A percentile compares a stretch with the other conserved stretches of the same genome.
Evolutionary conservation across 1,284 basidiomycete species (phyloP).

Genomic region (Farysia itapuensis): DNA sequence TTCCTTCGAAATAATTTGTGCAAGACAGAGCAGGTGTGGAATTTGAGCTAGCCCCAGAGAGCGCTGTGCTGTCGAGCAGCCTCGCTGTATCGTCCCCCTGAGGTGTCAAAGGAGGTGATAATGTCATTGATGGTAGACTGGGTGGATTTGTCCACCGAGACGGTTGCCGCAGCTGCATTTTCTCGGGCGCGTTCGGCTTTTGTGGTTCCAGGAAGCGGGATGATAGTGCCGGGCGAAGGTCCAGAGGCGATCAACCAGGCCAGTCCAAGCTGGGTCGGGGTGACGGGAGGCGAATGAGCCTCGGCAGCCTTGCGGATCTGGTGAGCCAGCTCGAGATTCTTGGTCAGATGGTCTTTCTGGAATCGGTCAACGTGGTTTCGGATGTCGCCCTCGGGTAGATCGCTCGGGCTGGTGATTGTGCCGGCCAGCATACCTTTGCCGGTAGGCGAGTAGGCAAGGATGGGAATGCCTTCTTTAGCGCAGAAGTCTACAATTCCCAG

Average conservation of each 20-base stretch:
- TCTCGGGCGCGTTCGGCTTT: constrained; percentile 56
- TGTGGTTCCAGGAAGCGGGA: constrained; percentile 65
- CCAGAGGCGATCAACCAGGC: constrained; percentile 66
- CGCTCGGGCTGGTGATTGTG: constrained; percentile 64
- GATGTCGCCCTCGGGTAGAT: constrained; percentile 66
- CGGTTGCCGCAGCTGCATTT: constrained; percentile 41
- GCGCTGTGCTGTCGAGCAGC: constrained; percentile 3
- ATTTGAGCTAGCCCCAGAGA: constrained; percentile 22
- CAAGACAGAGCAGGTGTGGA: too few relatives aligned
- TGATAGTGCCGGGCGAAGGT: constrained; percentile 59
- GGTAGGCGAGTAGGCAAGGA: constrained; percentile 66
- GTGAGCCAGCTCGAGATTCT: constrained; percentile 66
- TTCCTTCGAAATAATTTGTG: too few relatives aligned
- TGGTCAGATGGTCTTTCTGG: constrained; percentile 66
- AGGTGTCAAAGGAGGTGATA: constrained; percentile 14
- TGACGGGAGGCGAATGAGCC: constrained; percentile 54
- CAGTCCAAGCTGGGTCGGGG: constrained; percentile 66
- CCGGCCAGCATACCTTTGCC: constrained; percentile 67
- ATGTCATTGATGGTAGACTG: constrained; percentile 38
- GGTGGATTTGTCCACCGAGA: constrained; percentile 43
- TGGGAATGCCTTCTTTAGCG: constrained; percentile 64
- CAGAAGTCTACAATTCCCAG: constrained; percentile 60
- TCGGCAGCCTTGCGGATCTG: constrained; percentile 58
- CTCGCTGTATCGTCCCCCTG: constrained; percentile 29
- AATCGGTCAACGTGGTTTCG: constrained; percentile 60